Evolutionary conservation across 352 stramenopile species (phyloP), one percentile per base, ranked within the genome.

Genomic region (Pythium periplocum): DNA sequence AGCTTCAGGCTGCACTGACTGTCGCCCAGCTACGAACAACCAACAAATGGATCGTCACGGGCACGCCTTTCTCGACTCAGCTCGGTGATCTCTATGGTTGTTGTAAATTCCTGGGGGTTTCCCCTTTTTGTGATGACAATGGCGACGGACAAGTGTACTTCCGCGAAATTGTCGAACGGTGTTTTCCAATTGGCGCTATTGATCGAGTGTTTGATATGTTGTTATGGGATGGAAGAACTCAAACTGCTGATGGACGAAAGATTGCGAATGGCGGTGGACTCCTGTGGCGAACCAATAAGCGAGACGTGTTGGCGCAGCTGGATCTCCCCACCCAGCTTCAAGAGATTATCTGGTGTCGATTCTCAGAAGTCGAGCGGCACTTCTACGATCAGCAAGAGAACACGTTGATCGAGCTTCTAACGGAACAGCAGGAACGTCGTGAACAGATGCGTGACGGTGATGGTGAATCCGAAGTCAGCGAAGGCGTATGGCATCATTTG

Each of bases 21-120:
- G 81, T 95, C 26, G 61, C 85, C 1, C 71, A 83, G 40, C 59
- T 98, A 3, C 60, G 66, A 2, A 68, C 72, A 4, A 46, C 76
- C 11, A 70, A 84, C 39, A 71, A 82, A 52, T 98, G 93, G 93
- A 78, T 87, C 35, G 82, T 98, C 26, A 95, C 78, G 6, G 93
- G 93, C 11, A 98, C 92, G 8, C 92, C 93, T 3, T 87, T 92
- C 51, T 86, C 78, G 17, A 86, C 83, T 11, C 80, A 78, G 37
- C 59, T 96, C 3, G 64, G 85, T 17, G 90, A 97, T 65, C 61
- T 98, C 12, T 96, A 90, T 57, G 87, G 86, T 2, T 80, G 88
- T 38, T 69, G 96, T 31, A 73, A 72, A 39, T 94, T 91, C 52
- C 58, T 96, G 1, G 61, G 73, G 7, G 56, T 90, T 26, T 31